Conservation (phyloP, 73 alveolate species). For the Paramecium octaurelia region DNA sequence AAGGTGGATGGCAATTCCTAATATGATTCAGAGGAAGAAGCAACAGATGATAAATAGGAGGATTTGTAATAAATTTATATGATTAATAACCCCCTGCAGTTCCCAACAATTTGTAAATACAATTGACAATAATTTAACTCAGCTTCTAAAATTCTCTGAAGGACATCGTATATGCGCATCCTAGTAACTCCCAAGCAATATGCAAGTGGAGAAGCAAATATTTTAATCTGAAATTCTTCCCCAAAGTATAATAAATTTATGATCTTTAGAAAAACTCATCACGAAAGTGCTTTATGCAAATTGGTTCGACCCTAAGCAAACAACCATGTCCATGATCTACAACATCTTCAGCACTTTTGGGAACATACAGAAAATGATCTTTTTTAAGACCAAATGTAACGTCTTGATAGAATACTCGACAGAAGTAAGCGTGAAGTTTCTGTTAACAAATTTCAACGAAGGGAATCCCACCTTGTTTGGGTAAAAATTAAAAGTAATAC, state of each 20-base stretch:
- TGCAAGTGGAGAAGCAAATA: neutral
- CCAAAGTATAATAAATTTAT: neutral
- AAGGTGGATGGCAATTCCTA: neutral
- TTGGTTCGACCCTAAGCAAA: constrained; percentile 55
- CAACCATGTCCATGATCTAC: constrained; percentile 27
- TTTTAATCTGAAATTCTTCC: neutral
- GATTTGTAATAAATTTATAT: neutral
- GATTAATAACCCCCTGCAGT: neutral
- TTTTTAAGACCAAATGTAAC: constrained; percentile 37
- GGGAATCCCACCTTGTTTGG: constrained; percentile 9
- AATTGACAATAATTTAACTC: neutral
- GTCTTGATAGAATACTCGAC: constrained; percentile 50
- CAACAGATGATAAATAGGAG: neutral
- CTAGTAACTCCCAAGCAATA: neutral
- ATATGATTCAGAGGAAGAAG: constrained; percentile 4
- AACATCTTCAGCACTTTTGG: constrained; percentile 60
- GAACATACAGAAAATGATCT: constrained; percentile 51
- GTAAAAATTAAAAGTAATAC: neutral
- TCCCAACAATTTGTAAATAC: neutral
- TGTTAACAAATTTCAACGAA: constrained; percentile 23
- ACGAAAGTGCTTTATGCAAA: constrained; percentile 58
- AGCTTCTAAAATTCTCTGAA: neutral
- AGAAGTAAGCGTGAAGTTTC: constrained; percentile 14
- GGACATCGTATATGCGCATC: neutral
- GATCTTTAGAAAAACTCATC: neutral